phyloP scores from a whole-genome alignment of 805 yeast genomes.

The Lipomyces kockii region DNA sequence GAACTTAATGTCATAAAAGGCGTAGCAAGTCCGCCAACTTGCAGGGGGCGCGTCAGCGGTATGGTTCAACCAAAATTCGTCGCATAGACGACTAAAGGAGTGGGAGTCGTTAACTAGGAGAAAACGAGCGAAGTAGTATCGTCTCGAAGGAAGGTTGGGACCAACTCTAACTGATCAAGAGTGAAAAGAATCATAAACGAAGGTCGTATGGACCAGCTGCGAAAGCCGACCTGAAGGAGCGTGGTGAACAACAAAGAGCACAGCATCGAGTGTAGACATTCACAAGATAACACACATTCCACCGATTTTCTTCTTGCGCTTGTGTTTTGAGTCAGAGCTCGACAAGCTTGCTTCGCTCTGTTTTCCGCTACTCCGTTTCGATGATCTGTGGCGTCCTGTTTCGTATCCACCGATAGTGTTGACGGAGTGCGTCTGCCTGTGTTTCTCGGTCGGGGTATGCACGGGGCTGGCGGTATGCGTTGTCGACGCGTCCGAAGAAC shows the following conservation, averaged over 20 bases:
- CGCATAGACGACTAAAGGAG: neutral
- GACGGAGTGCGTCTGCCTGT: constrained; percentile 8
- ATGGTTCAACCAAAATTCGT: no score
- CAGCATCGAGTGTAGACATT: neutral
- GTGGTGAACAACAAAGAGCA: neutral
- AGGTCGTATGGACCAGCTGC: neutral
- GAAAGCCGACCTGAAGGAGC: neutral
- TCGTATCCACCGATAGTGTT: constrained; percentile 8
- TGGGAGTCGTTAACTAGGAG: neutral
- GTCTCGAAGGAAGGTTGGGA: neutral
- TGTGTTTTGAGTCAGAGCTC: neutral
- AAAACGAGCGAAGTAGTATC: neutral
- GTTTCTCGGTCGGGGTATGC: constrained; percentile 16
- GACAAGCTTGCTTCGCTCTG: constrained; percentile 14
- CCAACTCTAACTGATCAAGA: neutral
- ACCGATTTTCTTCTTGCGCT: constrained; percentile 17
- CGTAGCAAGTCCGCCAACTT: neutral
- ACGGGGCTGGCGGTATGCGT: constrained; percentile 5
- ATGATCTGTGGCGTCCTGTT: constrained; percentile 9
- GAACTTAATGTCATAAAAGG: neutral
- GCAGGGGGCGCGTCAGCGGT: neutral
- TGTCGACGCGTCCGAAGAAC: constrained; percentile 9
- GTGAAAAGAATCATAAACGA: neutral
- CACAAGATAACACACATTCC: constrained; percentile 25
- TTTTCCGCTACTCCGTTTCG: constrained; percentile 11